Conservation (phyloP, 1,284 basidiomycete genomes). For the Mycosarcoma maydis region DNA sequence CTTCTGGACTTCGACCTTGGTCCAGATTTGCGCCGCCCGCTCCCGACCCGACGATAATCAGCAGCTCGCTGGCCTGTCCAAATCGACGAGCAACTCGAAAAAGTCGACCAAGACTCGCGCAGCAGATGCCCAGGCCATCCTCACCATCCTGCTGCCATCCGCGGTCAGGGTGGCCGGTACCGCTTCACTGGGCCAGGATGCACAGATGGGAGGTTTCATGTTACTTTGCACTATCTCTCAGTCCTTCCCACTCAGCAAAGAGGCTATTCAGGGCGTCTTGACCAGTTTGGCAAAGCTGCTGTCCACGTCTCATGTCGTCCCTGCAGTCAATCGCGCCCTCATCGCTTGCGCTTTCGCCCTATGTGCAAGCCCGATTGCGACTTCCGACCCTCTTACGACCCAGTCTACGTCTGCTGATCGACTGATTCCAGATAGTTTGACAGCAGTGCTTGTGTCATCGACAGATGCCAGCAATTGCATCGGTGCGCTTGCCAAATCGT, state of each 20-base stretch:
- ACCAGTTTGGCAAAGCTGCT: slow-evolving; percentile 39
- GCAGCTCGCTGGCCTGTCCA: slow-evolving; percentile 54
- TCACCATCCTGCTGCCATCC: slow-evolving; percentile 66
- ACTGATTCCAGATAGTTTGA: slow-evolving; percentile 40
- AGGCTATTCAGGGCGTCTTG: slow-evolving; percentile 52
- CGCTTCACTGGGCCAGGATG: slow-evolving; percentile 42
- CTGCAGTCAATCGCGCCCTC: slow-evolving; percentile 40
- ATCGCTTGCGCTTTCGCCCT: slow-evolving; percentile 52
- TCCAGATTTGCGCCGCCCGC: slow-evolving; percentile 73
- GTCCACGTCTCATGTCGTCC: slow-evolving; percentile 6
- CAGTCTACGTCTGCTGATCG: slow-evolving; percentile 23
- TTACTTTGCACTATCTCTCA: slow-evolving; percentile 57
- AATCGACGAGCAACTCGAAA: slow-evolving; percentile 46
- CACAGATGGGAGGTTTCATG: slow-evolving; percentile 56
- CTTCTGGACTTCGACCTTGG: slow-evolving; percentile 83
- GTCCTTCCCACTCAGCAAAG: slow-evolving; percentile 53
- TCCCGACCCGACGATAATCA: slow-evolving; percentile 68
- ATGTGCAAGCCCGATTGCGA: slow-evolving; percentile 41
- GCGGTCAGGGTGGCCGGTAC: slow-evolving; percentile 52
- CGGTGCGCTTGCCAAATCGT: slow-evolving; percentile 20
- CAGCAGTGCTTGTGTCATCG: slow-evolving; percentile 32
- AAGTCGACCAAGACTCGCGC: slow-evolving; percentile 35
- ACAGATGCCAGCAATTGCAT: slow-evolving; percentile 25
- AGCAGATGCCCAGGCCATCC: slow-evolving; percentile 54
- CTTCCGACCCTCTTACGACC: slow-evolving; percentile 20